A percentile compares a stretch with the other conserved stretches of the same genome.
These are phyloP conservation scores for Pichia manshurica DNA, from an alignment of 805 yeast species.

Conservation along the genomic window DNA sequence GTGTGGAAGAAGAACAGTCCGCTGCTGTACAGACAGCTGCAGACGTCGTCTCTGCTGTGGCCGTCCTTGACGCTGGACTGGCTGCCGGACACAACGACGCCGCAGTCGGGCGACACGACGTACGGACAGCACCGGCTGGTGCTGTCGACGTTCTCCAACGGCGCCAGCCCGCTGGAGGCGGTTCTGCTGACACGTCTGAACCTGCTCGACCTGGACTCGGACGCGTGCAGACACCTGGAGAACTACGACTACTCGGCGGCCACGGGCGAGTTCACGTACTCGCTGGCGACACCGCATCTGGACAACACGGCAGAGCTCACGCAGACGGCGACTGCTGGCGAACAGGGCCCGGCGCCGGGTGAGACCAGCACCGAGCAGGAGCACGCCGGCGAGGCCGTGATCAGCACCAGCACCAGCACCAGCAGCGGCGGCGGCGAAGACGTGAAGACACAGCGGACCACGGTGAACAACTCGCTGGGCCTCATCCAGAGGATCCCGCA, in stretches of 20 bases:
- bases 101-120: neutral
- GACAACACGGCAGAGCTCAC: conserved; percentile 7
- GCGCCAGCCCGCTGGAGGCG: conserved; percentile 31
- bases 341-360: neutral
- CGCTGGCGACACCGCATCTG: conserved; percentile 12
- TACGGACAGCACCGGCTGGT: conserved; percentile 36
- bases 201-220: neutral
- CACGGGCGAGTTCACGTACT: conserved; percentile 28
- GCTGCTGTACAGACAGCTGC: conserved; percentile 46
- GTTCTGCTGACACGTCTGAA: conserved; percentile 14
- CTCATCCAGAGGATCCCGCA: conserved; percentile 57
- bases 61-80: conserved; percentile 58
- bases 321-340: neutral
- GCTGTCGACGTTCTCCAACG: conserved; percentile 61
- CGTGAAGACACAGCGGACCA: neutral
- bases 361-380: neutral
- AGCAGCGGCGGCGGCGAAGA: neutral
- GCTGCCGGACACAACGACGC: conserved; percentile 44
- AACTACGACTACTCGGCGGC: conserved; percentile 33
- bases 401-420: neutral
- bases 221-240: conserved; percentile 4
- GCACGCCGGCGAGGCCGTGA: no score
- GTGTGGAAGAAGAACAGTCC: conserved; percentile 61
- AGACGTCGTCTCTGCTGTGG: conserved; percentile 54
- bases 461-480: conserved; percentile 13